Percentiles rank a stretch among this genome's conserved stretches.
These are phyloP conservation scores for Nicotiana benthamiana DNA, from an alignment of 257 asterid species.

Conservation along the genomic window DNA sequence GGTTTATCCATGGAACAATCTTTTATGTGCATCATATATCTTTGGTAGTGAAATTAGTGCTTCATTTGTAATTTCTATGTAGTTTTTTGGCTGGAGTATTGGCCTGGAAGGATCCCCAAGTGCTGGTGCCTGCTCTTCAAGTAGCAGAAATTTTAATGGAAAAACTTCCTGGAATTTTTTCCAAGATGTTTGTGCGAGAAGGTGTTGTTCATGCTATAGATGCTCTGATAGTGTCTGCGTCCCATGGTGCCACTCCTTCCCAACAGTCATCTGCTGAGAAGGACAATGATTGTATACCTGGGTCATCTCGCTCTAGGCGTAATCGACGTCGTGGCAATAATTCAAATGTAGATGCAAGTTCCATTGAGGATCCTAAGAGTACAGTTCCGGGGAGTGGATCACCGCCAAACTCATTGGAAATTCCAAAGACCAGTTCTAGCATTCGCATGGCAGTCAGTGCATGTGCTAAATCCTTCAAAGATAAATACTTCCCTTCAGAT, in stretches of 20 bases:
- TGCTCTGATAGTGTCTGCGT: constrained; percentile 48
- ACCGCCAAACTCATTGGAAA: constrained; percentile 47
- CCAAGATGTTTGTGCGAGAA: constrained; percentile 92
- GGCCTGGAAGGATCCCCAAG: constrained; percentile 99
- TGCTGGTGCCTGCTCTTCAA: constrained; percentile 91
- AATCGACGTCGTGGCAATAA: constrained; percentile 62
- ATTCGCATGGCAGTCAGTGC: constrained; percentile 69
- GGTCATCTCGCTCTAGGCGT: constrained; percentile 81
- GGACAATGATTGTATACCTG: constrained; percentile 76
- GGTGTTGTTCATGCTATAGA: constrained; percentile 98
- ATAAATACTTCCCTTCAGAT: constrained; percentile 72
- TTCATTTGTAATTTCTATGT: constrained; percentile 16
- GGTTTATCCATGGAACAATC: not conserved
- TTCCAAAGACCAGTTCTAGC: constrained; percentile 47
- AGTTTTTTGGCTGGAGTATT: constrained; percentile 96
- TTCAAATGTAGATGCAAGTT: constrained; percentile 47
- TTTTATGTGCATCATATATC: constrained; percentile 4
- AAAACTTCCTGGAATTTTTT: constrained; percentile 80
- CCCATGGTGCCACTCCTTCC: constrained; percentile 30
- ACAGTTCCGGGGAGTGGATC: constrained; percentile 36
- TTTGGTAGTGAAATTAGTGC: not conserved
- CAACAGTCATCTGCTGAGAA: constrained; percentile 58
- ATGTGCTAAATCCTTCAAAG: constrained; percentile 81
- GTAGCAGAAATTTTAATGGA: constrained; percentile 94
- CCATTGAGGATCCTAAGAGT: constrained; percentile 48